A percentile compares a stretch with the other conserved stretches of the same genome.
These are phyloP conservation scores for Chlorella ohadii DNA, from an alignment of 139 green algal genomes.

Conservation along the genomic window DNA sequence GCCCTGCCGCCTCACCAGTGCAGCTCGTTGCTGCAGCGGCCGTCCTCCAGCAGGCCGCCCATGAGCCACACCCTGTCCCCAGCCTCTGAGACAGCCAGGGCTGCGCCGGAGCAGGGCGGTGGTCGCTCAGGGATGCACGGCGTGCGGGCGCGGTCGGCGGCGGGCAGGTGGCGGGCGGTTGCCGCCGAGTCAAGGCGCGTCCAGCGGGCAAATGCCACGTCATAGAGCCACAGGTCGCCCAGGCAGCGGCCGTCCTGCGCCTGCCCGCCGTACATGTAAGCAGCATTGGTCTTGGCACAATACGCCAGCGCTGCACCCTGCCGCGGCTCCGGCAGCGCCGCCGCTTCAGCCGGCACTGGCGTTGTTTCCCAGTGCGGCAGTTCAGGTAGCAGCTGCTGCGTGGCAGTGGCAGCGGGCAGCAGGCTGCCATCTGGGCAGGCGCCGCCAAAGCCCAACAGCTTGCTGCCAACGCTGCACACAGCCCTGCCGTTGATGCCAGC, in stretches of 20 bases:
- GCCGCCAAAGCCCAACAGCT: constrained; percentile 23
- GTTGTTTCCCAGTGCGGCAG: constrained; percentile 6
- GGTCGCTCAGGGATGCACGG: neutral
- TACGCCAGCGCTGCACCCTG: neutral
- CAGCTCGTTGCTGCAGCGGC: constrained; percentile 10
- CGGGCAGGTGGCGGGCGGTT: constrained; percentile 44
- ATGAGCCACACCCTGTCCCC: constrained; percentile 60
- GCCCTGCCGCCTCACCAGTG: constrained; percentile 6
- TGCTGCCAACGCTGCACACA: neutral
- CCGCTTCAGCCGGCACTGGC: neutral
- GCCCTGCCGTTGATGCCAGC: neutral
- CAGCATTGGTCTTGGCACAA: neutral
- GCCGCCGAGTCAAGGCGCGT: constrained; percentile 64
- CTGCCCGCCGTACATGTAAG: constrained; percentile 80
- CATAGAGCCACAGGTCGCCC: constrained; percentile 72
- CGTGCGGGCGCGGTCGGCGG: neutral
- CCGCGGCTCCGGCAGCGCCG: neutral
- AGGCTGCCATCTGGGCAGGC: neutral
- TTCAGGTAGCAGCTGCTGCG: constrained; percentile 4
- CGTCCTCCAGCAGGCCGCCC: constrained; percentile 40
- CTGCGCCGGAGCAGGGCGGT: constrained; percentile 18
- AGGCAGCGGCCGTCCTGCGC: constrained; percentile 59
- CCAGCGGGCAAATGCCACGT: too few species aligned
- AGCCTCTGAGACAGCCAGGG: constrained; percentile 41
- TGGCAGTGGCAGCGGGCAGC: neutral